Percentiles rank a stretch among this genome's conserved stretches.
phyloP scores from a whole-genome alignment of 345 rosid species.

The Populus nigra region DNA sequence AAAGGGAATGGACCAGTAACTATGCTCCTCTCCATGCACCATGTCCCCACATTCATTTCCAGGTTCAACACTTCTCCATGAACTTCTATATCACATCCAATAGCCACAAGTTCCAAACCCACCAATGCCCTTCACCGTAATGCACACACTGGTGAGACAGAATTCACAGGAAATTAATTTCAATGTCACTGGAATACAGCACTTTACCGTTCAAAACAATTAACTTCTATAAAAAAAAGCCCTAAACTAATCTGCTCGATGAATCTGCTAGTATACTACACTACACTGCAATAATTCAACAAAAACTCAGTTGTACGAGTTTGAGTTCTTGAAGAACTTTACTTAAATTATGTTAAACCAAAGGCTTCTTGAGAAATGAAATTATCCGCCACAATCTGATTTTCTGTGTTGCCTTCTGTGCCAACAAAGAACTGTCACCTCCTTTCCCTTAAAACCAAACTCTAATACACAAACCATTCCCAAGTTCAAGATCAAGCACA shows the following conservation, averaged over 20 bases:
- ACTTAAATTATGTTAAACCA: conserved; percentile 34
- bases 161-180: conserved; percentile 18
- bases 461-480: conserved; percentile 31
- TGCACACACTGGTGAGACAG: conserved; percentile 17
- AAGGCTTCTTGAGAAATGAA: conserved; percentile 34
- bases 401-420: conserved; percentile 21
- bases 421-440: conserved; percentile 35
- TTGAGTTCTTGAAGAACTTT: conserved; percentile 8
- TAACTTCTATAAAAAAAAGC: not conserved
- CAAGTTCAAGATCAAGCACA: conserved; percentile 23
- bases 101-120: conserved; percentile 14
- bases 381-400: conserved; percentile 24
- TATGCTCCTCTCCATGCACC: conserved; percentile 62
- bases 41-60: conserved; percentile 49
- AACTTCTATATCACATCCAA: conserved; percentile 23
- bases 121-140: conserved; percentile 12
- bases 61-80: conserved; percentile 39
- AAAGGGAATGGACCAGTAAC: conserved; percentile 50
- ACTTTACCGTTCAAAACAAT: not conserved
- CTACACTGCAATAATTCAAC: conserved; percentile 17
- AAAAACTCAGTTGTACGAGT: conserved; percentile 11
- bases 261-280: conserved; percentile 6
- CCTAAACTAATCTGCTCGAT: conserved; percentile 7
- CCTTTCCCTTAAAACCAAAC: conserved; percentile 22
- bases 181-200: conserved; percentile 9